Evolutionary conservation across 1,284 basidiomycete species (phyloP), one percentile per base, ranked within the genome.

Genomic region (Puccinia triticina): DNA sequence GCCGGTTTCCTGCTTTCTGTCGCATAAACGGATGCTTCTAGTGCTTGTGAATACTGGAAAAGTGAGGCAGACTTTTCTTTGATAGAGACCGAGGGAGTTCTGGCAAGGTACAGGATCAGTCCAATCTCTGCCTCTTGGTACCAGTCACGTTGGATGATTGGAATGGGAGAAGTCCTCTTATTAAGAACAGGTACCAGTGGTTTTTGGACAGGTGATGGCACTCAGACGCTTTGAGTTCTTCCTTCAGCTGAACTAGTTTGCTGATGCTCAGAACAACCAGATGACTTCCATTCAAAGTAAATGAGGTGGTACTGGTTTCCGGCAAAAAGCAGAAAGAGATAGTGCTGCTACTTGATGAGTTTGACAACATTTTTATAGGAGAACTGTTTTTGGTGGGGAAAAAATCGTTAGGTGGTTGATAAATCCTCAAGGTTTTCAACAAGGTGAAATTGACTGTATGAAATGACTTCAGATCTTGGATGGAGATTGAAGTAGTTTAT

Each of bases 91-190:
- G 55, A 57, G 12, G 55, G 26, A 21, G 55, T 57, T n/a, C 55
- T n/a, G 26, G 55, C 55, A 29, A 57, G 55, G 55, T 57, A 57
- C 4, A 57, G 55, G n/a, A 57, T 57, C n/a, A 57, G 55, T 26
- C 55, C 55, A 26, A 57, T 57, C 55, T 57, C 55, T 57, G 55
- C 55, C 55, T 57, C 55, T 57, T 57, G 55, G 55, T n/a, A 57
- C 55, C 55, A 57, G 55, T 57, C 55, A 26, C 55, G 55, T 21
- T 57, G 55, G 26, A 57, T 57, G n/a, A 57, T 29, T 12, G 55
- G 55, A 57, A 26, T 11, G 21, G 55, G n/a, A 26, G 55, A 3
- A 14, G 26, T 26, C n/a, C n/a, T 57, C 55, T 26, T 57, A 21
- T 26, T 21, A 26, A 57, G 55, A 3, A 26, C 2, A 7, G 55